Conservation (phyloP, 2,329 filamentous ascomycete species). For the Aspergillus quadricinctus region DNA sequence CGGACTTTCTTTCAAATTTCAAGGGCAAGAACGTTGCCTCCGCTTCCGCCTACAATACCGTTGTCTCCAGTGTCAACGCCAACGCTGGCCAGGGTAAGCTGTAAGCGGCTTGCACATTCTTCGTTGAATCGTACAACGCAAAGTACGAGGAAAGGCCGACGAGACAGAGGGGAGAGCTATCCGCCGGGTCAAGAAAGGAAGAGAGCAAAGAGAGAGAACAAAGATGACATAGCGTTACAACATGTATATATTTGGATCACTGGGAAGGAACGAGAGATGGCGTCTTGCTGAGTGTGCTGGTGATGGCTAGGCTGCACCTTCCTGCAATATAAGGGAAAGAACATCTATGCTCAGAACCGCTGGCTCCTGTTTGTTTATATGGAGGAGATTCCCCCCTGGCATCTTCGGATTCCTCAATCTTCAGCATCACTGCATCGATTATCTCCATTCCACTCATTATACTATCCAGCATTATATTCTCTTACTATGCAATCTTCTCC, state of each 20-base stretch:
- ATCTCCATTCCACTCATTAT: background rate
- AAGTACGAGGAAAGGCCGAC: too few species aligned
- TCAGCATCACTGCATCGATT: too few species aligned
- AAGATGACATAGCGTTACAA: too few species aligned
- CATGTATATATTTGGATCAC: too few species aligned
- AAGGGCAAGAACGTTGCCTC: constrained; percentile 50
- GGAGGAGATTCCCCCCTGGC: background rate
- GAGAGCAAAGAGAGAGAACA: too few species aligned
- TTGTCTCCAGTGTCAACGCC: constrained; percentile 34
- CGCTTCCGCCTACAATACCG: constrained; percentile 34
- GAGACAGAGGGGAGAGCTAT: background rate
- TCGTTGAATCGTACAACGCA: background rate
- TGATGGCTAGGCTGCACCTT: too few species aligned
- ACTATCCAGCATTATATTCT: background rate
- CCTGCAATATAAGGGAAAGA: background rate
- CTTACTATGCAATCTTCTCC: background rate
- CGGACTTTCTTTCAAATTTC: constrained; percentile 48
- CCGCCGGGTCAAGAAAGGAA: too few species aligned
- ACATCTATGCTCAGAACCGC: background rate
- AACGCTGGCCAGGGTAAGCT: constrained; percentile 46
- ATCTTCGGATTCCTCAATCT: background rate
- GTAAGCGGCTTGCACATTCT: constrained; percentile 15
- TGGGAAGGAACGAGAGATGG: too few species aligned
- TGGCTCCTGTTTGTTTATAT: background rate
- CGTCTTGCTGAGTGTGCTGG: too few species aligned